Percentiles rank a stretch among this genome's conserved stretches.
phyloP scores from a whole-genome alignment of 108 stramenopile genomes.

The Cyclostephanos tholiformis region DNA sequence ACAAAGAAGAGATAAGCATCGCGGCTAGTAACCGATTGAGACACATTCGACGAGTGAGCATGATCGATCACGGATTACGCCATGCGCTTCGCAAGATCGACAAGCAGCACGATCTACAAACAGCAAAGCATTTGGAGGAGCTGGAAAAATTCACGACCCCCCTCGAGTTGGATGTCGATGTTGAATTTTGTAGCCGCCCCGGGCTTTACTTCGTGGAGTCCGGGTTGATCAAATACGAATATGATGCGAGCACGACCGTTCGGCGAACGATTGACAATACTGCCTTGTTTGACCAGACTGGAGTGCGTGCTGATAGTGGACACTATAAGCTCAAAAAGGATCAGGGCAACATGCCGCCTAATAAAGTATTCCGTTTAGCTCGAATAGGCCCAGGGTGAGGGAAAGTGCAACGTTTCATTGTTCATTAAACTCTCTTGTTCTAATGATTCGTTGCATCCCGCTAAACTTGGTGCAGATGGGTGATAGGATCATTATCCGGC shows the following conservation, averaged over 20 bases:
- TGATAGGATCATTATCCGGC: conserved; percentile 45
- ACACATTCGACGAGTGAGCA: conserved; percentile 20
- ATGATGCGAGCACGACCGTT: conserved; percentile 28
- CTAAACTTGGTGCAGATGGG: conserved; percentile 5
- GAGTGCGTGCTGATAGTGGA: no score
- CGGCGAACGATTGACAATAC: conserved; percentile 3
- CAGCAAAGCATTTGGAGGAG: conserved; percentile 45
- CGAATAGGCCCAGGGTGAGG: conserved; percentile 64
- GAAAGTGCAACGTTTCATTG: conserved; percentile 26
- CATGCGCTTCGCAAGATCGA: conserved; percentile 65
- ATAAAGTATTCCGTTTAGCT: conserved; percentile 65
- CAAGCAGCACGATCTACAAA: conserved; percentile 51
- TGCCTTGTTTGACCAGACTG: conserved; percentile 30
- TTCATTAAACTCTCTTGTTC: conserved; percentile 19
- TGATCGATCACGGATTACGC: conserved; percentile 58
- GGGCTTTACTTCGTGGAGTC: conserved; percentile 76
- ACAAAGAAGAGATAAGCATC: conserved; percentile 39
- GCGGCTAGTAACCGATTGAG: conserved; percentile 22
- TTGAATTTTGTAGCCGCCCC: conserved; percentile 48
- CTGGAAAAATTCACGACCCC: conserved; percentile 48
- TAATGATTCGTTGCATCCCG: conserved; percentile 5
- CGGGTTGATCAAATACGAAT: conserved; percentile 55
- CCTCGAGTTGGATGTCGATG: conserved; percentile 49
- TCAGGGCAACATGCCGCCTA: conserved; percentile 23
- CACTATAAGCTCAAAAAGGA: no score